These are phyloP conservation scores for Aeschynomene evenia DNA, from an alignment of 306 rosid species.

Conservation along the genomic window DNA sequence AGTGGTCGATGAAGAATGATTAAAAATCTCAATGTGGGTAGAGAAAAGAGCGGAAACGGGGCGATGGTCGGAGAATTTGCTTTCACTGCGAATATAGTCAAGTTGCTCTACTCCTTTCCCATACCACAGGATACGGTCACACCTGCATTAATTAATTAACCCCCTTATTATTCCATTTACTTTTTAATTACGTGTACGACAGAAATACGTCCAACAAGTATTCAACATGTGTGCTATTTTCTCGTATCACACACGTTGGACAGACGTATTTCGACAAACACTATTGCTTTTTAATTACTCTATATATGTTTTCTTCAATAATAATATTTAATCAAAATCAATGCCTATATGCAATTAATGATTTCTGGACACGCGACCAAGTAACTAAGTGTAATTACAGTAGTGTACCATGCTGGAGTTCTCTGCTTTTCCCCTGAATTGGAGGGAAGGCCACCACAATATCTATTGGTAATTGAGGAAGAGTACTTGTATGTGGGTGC, in stretches of 20 bases:
- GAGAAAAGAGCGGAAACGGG: constrained; percentile 92
- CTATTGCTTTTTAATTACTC: too few species aligned
- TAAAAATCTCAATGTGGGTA: constrained; percentile 62
- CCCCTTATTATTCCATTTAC: too few species aligned
- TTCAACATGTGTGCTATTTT: too few species aligned
- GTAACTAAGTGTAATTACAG: neutral
- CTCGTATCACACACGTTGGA: too few species aligned
- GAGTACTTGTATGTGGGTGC: constrained; percentile 90
- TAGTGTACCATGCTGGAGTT: constrained; percentile 92
- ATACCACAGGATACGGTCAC: constrained; percentile 89
- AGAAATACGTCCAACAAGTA: too few species aligned
- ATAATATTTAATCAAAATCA: neutral
- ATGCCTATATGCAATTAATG: neutral
- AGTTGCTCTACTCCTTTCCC: constrained; percentile 90
- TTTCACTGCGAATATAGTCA: constrained; percentile 81
- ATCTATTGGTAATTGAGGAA: constrained; percentile 57
- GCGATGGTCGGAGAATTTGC: constrained; percentile 94
- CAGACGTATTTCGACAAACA: too few species aligned
- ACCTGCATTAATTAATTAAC: constrained; percentile 50
- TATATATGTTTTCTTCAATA: neutral
- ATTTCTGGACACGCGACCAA: neutral
- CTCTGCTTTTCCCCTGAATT: constrained; percentile 86
- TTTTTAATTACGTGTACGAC: too few species aligned
- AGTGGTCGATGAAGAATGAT: constrained; percentile 43
- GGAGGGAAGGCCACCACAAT: constrained; percentile 62